Base-by-base conservation (phyloP, 2,329 filamentous ascomycete species). In the Nemania abortiva region DNA sequence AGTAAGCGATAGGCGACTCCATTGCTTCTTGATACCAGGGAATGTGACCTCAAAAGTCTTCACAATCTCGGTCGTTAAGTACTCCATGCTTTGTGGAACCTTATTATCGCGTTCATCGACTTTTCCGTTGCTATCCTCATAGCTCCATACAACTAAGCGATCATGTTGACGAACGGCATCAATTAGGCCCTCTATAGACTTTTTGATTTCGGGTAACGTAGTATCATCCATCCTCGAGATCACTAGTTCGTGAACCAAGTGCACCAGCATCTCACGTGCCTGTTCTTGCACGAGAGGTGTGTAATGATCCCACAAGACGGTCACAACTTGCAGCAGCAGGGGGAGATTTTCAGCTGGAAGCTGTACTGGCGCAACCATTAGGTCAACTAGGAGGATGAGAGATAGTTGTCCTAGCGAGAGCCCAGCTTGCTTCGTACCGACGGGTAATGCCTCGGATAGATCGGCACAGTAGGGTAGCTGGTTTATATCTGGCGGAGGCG, bases 271-370 rank as follows among this genome's bases (percentile, higher is more conserved):
- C 81, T 99, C 96, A 57, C 95, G 90, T 34, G 97, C 95, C 80
- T 99, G 95, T 74, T 98, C 96, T 79, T 98, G 95, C 1, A 99
- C 96, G 11, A 98, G 88, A 2, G 93, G 90, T 1, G 93, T 97
- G 76, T 99, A 98, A 77, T 98, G 95, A 79, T 99, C 97, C 96
- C 96, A 99, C 1, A 98, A 87, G 3, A 98, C 94, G 13, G 95
- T 91, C 5, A 98, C 91, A 9, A 97, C 93, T 79, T 99, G 96
- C 15, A 99, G 84, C 22, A 99, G 84, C 29, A 97, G 87, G 0
- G 95, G 94, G 2, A 98, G 88, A 74, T 92, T 92, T 55, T 97
- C 93, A 20, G 90, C 85, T 1, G 89, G 86, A 18, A 98, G 85
- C 60, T 94, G 91, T 42, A 97, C 90, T 0, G 96, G 95, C 10